phyloP scores from a whole-genome alignment of 2,329 filamentous ascomycete species.

The Pochonia chlamydosporia region DNA sequence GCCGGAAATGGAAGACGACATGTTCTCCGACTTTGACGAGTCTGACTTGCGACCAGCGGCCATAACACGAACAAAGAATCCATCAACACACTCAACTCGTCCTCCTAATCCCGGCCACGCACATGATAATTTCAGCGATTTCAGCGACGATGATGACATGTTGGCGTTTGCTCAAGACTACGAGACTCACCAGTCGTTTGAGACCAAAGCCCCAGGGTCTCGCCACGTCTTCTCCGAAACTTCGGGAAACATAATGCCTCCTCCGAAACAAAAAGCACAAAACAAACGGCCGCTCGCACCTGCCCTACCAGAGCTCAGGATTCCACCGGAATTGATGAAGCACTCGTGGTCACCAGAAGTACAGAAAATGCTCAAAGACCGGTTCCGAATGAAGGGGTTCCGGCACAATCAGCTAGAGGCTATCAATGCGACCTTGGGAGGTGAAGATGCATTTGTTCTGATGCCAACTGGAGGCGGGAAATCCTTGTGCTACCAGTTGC shows the following conservation, averaged over 20 bases:
- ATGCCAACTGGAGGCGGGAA: slow-evolving; percentile 99
- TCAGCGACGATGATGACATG: slow-evolving; percentile 47
- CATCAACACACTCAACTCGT: background rate
- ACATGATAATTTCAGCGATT: slow-evolving; percentile 37
- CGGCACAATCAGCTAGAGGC: slow-evolving; percentile 89
- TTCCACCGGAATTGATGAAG: slow-evolving; percentile 52
- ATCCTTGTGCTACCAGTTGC: slow-evolving; percentile 92
- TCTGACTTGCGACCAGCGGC: slow-evolving; percentile 13
- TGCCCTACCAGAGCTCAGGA: slow-evolving; percentile 22
- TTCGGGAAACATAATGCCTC: slow-evolving; percentile 37
- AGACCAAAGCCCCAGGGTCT: slow-evolving; percentile 14
- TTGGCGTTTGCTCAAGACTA: slow-evolving; percentile 45
- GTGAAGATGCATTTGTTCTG: slow-evolving; percentile 87
- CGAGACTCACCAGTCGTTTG: slow-evolving; percentile 33
- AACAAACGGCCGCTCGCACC: slow-evolving; percentile 26
- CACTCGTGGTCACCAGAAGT: slow-evolving; percentile 85
- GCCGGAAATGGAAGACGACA: slow-evolving; percentile 18
- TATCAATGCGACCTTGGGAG: slow-evolving; percentile 85
- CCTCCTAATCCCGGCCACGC: slow-evolving; percentile 1
- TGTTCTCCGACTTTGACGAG: slow-evolving; percentile 25
- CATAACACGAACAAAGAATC: slow-evolving; percentile 1
- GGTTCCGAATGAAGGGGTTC: slow-evolving; percentile 82
- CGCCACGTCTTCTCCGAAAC: slow-evolving; percentile 40
- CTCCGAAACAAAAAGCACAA: slow-evolving; percentile 24
- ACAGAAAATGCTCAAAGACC: slow-evolving; percentile 69